A percentile compares a stretch with the other conserved stretches of the same genome.
These are phyloP conservation scores for Tilletia caries DNA, from an alignment of 1,284 basidiomycete species.

Conservation along the genomic window DNA sequence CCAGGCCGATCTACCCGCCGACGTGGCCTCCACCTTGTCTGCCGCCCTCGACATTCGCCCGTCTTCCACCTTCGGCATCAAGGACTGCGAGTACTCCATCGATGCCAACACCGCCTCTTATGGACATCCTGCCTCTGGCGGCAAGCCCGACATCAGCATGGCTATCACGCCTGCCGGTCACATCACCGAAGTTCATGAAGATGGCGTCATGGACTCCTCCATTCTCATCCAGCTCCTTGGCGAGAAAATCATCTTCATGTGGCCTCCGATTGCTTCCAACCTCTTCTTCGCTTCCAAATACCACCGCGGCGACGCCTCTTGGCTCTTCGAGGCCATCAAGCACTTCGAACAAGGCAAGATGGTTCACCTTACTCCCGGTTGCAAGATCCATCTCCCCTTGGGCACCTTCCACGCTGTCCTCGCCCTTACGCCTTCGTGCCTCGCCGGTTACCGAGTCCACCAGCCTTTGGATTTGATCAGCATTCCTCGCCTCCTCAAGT, in stretches of 20 bases:
- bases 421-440: background rate
- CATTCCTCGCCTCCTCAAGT: background rate
- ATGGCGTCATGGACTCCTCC: background rate
- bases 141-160: background rate
- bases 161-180: background rate
- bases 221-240: background rate
- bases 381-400: background rate
- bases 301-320: background rate
- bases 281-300: background rate
- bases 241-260: slow-evolving; percentile 1
- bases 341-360: background rate
- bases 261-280: background rate
- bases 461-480: background rate
- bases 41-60: background rate
- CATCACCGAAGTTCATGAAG: background rate
- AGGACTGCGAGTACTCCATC: background rate
- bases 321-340: background rate
- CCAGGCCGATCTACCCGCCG: background rate
- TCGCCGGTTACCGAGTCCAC: background rate
- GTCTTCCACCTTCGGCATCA: background rate
- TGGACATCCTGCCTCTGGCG: background rate
- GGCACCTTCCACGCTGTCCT: background rate
- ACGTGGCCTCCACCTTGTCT: background rate
- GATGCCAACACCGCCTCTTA: background rate
- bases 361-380: background rate